Evolutionary conservation across 352 stramenopile genomes (phyloP), one percentile per base, ranked within the genome.

Genomic region (Albugo candida): DNA sequence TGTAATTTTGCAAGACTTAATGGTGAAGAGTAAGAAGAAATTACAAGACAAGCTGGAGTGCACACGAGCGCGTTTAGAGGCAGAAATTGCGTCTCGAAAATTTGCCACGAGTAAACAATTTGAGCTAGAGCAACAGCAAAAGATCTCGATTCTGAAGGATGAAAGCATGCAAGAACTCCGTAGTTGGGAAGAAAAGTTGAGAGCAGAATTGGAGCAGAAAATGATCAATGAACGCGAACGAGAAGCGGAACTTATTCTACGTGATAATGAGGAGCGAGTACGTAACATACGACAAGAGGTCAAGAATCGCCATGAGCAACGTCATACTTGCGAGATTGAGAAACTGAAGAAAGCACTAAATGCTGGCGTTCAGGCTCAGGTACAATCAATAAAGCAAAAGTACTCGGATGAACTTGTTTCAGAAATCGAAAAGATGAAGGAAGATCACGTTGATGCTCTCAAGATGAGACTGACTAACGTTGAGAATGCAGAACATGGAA

Each of bases 341-440:
- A 81, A 83, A 47, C 51, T 83, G 18, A 57, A 65, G 14, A 77
- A 72, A 39, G 69, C 63, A 2, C 54, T 83, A 21, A 52, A 58
- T 11, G 72, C 80, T 49, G 71, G 71, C 13, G 62, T 68, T 2
- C 70, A 83, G 48, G 66, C 67, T 2, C 70, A 83, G 18, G 16
- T 79, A 12, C 67, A 83, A 49, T 68, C 79, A 35, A 53, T 83
- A 12, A 61, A 62, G 6, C 64, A 60, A 18, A 45, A 59, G 24
- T 31, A 31, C 8, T 31, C 24, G 3, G 24, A 31, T 31, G 24
- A 31, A 37, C 39, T 81, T 36, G 60, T 75, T 24, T 52, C 50
- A 2, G 49, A 66, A 11, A 58, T 78, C 8, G 65, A 78, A 12
- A 59, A 55, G 20, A 17, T 69, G 6, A 11, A 41, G 0, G 55